Base-by-base conservation (phyloP, 2,329 filamentous ascomycete species). In the Fusarium sacchari region DNA sequence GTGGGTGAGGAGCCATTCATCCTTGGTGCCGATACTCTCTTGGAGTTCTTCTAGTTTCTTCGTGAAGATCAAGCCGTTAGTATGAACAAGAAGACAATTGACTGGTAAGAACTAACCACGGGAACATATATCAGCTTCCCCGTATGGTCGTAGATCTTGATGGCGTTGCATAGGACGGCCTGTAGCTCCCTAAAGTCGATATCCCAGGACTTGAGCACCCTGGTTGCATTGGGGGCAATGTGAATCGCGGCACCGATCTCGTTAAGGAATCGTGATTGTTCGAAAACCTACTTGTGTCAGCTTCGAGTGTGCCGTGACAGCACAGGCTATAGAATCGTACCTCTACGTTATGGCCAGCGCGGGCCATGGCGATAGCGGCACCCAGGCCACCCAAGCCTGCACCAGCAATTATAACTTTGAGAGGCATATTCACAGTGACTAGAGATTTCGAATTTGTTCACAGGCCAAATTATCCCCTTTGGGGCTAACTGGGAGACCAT, bases 201-300 rank as follows among this genome's bases (percentile, higher is more conserved):
- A 3, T 62, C 39, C 62, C 62, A 65, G 9, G 62, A 62, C 18
- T 46, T 63, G 26, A 65, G 24, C 1, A 65, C 28, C 39, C 62
- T 52, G 12, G 57, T 65, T 7, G 62, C 62, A 7, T 65, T 65
- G n/a, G 62, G 62, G 5, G 62, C 43, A n/a, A 65, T 53, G 18
- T 65, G 62, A 32, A 65, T 65, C 4, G 62, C 62, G 15, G 62
- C 57, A 20, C 62, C 62, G 7, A 65, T 53, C n/a, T 65, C 62
- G 14, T 65, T 65, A 5, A 62, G 46, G 11, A 65, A 65, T 6
- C 57, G 53, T 5, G 62, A 65, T 62, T 65, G 62, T n/a, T 65
- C 62, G 3, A 65, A 65, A 7, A 65, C 34, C 62, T 65, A 30
- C 14, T 24, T 7, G 4, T n/a, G 7, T 65, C 17, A 65, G 22